Conservation (phyloP, 2,329 filamentous ascomycete species). For the Penicillium sp. region DNA sequence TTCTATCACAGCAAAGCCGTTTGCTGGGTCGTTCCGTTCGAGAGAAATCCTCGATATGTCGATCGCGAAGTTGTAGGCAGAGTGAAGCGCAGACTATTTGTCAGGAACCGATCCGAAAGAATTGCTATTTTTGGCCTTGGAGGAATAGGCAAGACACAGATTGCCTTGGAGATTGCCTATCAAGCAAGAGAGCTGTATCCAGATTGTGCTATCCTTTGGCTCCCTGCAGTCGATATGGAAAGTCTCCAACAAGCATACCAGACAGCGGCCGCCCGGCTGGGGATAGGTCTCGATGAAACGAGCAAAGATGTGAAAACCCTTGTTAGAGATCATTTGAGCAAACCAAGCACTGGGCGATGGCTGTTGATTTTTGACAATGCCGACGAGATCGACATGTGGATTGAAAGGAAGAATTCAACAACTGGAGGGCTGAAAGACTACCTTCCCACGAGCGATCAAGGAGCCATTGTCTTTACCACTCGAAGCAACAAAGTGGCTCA, state of each 20-base stretch:
- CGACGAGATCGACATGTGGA: conserved; percentile 26
- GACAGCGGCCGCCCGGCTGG: conserved; percentile 17
- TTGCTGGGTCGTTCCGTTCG: conserved; percentile 13
- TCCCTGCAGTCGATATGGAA: conserved; percentile 23
- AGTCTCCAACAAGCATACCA: conserved; percentile 26
- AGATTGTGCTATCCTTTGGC: conserved; percentile 28
- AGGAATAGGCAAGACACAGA: conserved; percentile 29
- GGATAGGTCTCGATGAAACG: neutral
- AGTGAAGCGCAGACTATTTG: conserved; percentile 10
- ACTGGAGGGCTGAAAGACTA: neutral
- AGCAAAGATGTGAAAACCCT: conserved; percentile 7
- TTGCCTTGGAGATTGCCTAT: conserved; percentile 28
- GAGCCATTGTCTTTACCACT: conserved; percentile 32
- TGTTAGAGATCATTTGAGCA: conserved; percentile 16
- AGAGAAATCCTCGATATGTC: conserved; percentile 16
- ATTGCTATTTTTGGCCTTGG: conserved; percentile 17
- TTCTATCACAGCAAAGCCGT: rapidly evolving
- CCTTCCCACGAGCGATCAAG: conserved; percentile 22
- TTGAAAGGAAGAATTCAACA: neutral
- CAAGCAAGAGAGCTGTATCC: conserved; percentile 16
- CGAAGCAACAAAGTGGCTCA: conserved; percentile 21
- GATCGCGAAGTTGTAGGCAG: conserved; percentile 12
- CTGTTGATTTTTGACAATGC: conserved; percentile 32
- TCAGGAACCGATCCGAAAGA: neutral
- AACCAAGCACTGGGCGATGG: conserved; percentile 19